These are phyloP conservation scores for Venturia carpophila DNA, from an alignment of 2,329 filamentous ascomycete species.

Conservation along the genomic window DNA sequence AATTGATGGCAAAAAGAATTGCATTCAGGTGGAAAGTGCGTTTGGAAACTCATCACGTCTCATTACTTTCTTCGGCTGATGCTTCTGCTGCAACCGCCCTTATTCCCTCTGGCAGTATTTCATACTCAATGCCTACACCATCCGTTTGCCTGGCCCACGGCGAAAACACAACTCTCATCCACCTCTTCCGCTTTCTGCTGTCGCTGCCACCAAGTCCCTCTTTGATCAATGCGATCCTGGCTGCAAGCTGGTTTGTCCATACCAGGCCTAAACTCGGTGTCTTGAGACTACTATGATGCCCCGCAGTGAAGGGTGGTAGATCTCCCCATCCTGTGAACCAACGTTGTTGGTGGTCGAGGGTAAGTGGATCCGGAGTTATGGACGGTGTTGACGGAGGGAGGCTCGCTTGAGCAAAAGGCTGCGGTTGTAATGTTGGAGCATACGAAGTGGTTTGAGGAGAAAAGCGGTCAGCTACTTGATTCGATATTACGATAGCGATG, in stretches of 20 bases:
- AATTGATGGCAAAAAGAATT: too few species aligned
- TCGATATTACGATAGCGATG: slow-evolving; percentile 82
- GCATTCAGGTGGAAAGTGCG: neutral
- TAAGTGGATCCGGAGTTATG: slow-evolving; percentile 50
- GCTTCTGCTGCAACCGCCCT: slow-evolving; percentile 18
- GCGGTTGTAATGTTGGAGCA: slow-evolving; percentile 17
- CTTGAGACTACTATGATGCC: slow-evolving; percentile 45
- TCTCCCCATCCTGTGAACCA: slow-evolving; percentile 97
- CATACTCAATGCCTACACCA: slow-evolving; percentile 58
- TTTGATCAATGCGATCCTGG: slow-evolving; percentile 74
- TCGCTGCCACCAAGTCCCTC: slow-evolving; percentile 29
- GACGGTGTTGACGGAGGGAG: slow-evolving; percentile 24
- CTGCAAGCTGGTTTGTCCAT: slow-evolving; percentile 84
- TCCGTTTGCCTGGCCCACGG: slow-evolving; percentile 56
- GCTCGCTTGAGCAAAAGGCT: slow-evolving; percentile 20
- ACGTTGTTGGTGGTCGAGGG: slow-evolving; percentile 80
- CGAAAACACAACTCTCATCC: slow-evolving; percentile 85
- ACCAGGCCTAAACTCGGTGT: slow-evolving; percentile 81
- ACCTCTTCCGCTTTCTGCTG: slow-evolving; percentile 38
- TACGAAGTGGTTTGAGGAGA: slow-evolving; percentile 21
- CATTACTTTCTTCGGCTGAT: neutral
- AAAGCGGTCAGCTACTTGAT: slow-evolving; percentile 92
- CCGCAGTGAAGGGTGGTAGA: slow-evolving; percentile 29
- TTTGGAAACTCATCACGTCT: neutral
- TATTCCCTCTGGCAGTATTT: slow-evolving; percentile 61